phyloP scores from a whole-genome alignment of 139 green algal genomes.

The Closterium sp. region DNA sequence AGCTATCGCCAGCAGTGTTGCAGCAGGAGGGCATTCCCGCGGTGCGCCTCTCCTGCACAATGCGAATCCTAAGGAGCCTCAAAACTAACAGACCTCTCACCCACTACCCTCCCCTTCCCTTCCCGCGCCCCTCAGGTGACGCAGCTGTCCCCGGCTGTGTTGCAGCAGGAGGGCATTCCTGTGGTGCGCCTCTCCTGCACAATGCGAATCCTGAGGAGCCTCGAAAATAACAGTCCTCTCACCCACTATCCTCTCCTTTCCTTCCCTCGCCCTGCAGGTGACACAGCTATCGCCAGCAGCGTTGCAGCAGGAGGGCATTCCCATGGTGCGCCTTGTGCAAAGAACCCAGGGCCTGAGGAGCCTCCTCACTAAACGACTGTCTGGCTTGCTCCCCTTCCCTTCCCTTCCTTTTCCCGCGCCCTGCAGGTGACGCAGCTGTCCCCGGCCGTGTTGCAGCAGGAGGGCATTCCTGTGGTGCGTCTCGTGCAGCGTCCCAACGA shows the following conservation, averaged over 20 bases:
- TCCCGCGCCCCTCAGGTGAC: too few species aligned
- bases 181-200: conserved; percentile 61
- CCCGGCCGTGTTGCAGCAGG: conserved; percentile 24
- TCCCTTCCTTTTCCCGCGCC: too few species aligned
- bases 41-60: conserved; percentile 50
- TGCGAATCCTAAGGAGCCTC: too few species aligned
- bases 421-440: conserved; percentile 19
- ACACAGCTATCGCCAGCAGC: conserved; percentile 36
- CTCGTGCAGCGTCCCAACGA: conserved; percentile 75
- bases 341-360: too few species aligned
- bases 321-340: conserved; percentile 58
- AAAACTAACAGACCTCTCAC: too few species aligned
- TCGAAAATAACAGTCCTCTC: too few species aligned
- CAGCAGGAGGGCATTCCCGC: conserved; percentile 62
- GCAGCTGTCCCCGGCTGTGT: conserved; percentile 38
- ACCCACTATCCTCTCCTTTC: too few species aligned
- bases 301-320: conserved; percentile 58
- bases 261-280: too few species aligned
- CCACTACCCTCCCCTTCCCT: too few species aligned
- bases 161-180: conserved; percentile 58
- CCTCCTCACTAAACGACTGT: too few species aligned
- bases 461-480: conserved; percentile 61
- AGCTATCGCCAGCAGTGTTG: conserved; percentile 39
- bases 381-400: too few species aligned
- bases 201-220: too few species aligned